A percentile compares a stretch with the other conserved stretches of the same genome.
Evolutionary conservation across 1,139 yeast genomes (phyloP).

Genomic region (Nakaseomyces uthaithaninus): DNA sequence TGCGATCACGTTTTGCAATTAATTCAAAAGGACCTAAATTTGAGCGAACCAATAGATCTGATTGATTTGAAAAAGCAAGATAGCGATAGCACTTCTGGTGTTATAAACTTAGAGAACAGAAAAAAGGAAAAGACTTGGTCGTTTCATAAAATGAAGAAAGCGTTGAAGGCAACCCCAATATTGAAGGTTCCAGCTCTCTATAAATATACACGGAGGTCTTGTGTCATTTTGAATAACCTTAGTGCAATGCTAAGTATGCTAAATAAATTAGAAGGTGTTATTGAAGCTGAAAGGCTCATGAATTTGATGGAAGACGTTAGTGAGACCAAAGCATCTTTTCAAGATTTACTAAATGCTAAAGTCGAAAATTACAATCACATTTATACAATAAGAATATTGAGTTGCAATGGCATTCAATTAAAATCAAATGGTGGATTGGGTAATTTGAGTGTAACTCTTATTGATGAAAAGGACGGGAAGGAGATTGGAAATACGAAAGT

Average conservation of each 20-base stretch:
- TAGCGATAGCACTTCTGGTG: constrained; percentile 25
- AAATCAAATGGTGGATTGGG: constrained; percentile 46
- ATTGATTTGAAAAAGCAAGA: constrained; percentile 29
- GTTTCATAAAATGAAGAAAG: constrained; percentile 44
- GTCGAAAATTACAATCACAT: constrained; percentile 36
- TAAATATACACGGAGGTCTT: constrained; percentile 54
- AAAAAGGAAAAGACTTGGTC: constrained; percentile 31
- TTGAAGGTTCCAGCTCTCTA: constrained; percentile 47
- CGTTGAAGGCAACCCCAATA: constrained; percentile 33
- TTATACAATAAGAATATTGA: constrained; percentile 56
- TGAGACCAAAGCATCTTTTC: background rate
- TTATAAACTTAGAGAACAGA: constrained; percentile 20
- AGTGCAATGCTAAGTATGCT: constrained; percentile 53
- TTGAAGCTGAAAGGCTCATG: constrained; percentile 58
- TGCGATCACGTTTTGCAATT: constrained; percentile 40
- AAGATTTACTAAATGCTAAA: background rate
- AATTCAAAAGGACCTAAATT: constrained; percentile 43
- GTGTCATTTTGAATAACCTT: constrained; percentile 68
- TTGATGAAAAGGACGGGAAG: constrained; percentile 49
- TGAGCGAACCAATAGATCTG: background rate
- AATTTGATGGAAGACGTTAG: constrained; percentile 34
- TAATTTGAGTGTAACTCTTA: constrained; percentile 60
- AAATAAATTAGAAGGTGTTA: constrained; percentile 49
- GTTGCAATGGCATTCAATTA: constrained; percentile 63
- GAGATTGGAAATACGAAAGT: constrained; percentile 69